Evolutionary conservation across 345 rosid genomes (phyloP).

Genomic region (Corchorus capsularis): DNA sequence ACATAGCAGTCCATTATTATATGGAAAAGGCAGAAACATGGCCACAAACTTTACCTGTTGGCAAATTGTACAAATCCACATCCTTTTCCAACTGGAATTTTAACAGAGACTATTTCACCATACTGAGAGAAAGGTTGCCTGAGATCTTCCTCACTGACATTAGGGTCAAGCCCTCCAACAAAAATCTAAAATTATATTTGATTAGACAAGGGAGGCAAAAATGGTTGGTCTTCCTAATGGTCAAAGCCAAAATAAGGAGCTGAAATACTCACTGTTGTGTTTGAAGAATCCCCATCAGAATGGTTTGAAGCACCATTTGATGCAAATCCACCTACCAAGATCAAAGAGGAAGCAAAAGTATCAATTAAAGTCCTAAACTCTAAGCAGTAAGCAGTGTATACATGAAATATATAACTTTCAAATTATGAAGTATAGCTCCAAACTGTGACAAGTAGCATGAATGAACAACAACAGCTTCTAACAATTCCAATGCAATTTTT

Average conservation of each 20-base stretch:
- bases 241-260: slow-evolving; percentile 21
- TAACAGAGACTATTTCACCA: slow-evolving; percentile 89
- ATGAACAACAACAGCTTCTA: background rate
- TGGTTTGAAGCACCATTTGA: slow-evolving; percentile 61
- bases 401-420: background rate
- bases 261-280: slow-evolving; percentile 74
- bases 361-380: background rate
- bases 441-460: background rate
- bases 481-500: background rate
- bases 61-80: slow-evolving; percentile 95
- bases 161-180: slow-evolving; percentile 95
- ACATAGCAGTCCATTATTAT: background rate
- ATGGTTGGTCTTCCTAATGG: slow-evolving; percentile 13
- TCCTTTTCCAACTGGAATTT: slow-evolving; percentile 90
- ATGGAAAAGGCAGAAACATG: slow-evolving; percentile 8
- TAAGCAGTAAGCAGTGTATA: background rate
- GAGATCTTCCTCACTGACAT: slow-evolving; percentile 83
- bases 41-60: slow-evolving; percentile 53
- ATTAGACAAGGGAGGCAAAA: slow-evolving; percentile 26
- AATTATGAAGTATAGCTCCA: background rate
- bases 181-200: slow-evolving; percentile 64
- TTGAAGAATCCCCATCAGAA: slow-evolving; percentile 71
- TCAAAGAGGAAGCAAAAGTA: slow-evolving; percentile 1
- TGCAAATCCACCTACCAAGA: slow-evolving; percentile 58
- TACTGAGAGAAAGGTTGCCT: slow-evolving; percentile 74